These are phyloP conservation scores for Saccharomyces mikatae DNA, from an alignment of 805 yeast genomes.

Conservation along the genomic window DNA sequence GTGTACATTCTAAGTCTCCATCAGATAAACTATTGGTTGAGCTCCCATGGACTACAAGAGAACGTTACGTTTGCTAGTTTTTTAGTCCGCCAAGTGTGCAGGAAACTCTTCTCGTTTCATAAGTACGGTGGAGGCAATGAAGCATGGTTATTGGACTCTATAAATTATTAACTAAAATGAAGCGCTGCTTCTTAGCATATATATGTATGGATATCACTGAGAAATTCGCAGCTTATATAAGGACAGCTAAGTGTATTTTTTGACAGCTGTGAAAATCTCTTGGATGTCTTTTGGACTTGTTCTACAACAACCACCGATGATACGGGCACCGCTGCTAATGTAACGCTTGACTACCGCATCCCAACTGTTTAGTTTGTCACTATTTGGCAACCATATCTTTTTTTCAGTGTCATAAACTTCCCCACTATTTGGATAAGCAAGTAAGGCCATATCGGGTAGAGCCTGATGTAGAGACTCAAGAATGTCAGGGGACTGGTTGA, in stretches of 20 bases:
- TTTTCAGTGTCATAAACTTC: slow-evolving; percentile 47
- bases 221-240: background rate
- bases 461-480: slow-evolving; percentile 22
- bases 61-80: background rate
- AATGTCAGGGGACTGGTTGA: slow-evolving; percentile 35
- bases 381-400: slow-evolving; percentile 35
- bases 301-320: slow-evolving; percentile 73
- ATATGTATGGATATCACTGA: background rate
- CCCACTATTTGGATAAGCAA: slow-evolving; percentile 73
- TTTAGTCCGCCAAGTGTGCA: background rate
- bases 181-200: background rate
- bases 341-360: slow-evolving; percentile 34
- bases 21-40: background rate
- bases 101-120: too few relatives aligned
- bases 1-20: background rate
- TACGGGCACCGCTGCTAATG: slow-evolving; percentile 35
- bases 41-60: too few relatives aligned
- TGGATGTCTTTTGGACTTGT: slow-evolving; percentile 45
- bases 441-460: slow-evolving; percentile 32
- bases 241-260: background rate
- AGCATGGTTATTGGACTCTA: background rate
- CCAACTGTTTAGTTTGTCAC: slow-evolving; percentile 31
- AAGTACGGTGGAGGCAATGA: background rate
- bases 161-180: background rate
- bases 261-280: slow-evolving; percentile 14